Evolutionary conservation across 2,329 filamentous ascomycete species (phyloP).

Genomic region (Amylocarpus encephaloides): DNA sequence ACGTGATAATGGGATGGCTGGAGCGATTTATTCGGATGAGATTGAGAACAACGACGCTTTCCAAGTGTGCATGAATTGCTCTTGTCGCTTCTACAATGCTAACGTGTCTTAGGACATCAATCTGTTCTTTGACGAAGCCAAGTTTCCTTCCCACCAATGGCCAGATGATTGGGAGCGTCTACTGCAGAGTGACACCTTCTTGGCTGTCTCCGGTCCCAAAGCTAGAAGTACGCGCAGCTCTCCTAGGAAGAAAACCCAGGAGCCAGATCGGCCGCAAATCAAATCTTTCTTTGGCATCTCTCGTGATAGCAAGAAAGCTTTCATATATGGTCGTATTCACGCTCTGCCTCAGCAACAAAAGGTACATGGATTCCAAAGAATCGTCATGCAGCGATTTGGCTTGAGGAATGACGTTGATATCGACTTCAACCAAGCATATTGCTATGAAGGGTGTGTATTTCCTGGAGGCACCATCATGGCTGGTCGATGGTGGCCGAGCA

Average conservation of each 20-base stretch:
- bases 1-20: constrained; percentile 1
- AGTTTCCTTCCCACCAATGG: constrained; percentile 18
- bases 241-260: constrained; percentile 5
- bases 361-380: constrained; percentile 47
- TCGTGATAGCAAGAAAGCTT: constrained; percentile 31
- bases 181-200: constrained; percentile 22
- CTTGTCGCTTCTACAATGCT: neutral
- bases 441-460: constrained; percentile 42
- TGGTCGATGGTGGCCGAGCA: constrained; percentile 42
- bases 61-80: constrained; percentile 14
- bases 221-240: constrained; percentile 1
- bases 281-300: constrained; percentile 32
- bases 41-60: constrained; percentile 20
- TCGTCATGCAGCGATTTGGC: constrained; percentile 48
- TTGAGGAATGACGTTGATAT: constrained; percentile 15
- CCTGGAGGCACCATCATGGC: constrained; percentile 42
- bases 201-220: neutral
- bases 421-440: constrained; percentile 33
- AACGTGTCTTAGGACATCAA: constrained; percentile 22
- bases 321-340: constrained; percentile 42
- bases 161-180: constrained; percentile 19
- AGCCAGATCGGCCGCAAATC: constrained; percentile 10
- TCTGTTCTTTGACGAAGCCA: constrained; percentile 23
- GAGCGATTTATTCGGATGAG: constrained; percentile 15
- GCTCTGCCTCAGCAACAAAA: constrained; percentile 40